Evolutionary conservation across 495 filamentous ascomycete genomes (phyloP).

Genomic region (Xylaria nigripes): DNA sequence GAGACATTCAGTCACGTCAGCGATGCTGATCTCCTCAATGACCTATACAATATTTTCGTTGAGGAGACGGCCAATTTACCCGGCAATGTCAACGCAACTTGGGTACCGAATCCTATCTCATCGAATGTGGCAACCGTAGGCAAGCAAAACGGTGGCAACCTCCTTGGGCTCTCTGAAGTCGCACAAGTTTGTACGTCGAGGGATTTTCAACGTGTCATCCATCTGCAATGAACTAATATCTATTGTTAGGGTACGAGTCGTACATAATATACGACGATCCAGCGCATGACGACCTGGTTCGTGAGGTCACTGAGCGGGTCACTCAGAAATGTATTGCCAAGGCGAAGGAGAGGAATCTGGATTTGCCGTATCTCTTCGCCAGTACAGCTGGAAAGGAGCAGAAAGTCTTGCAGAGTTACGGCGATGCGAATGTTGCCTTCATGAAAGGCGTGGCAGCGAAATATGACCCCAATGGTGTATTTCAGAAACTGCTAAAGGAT

Average conservation of each 20-base stretch:
- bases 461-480: slow-evolving; percentile 37
- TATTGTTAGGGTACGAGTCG: slow-evolving; percentile 16
- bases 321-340: slow-evolving; percentile 21
- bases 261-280: slow-evolving; percentile 14
- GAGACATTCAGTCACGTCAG: slow-evolving; percentile 21
- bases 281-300: slow-evolving; percentile 7
- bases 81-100: slow-evolving; percentile 16
- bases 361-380: slow-evolving; percentile 51
- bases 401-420: slow-evolving; percentile 38
- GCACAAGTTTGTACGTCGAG: slow-evolving; percentile 17
- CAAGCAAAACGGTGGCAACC: slow-evolving; percentile 25
- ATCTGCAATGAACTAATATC: not conserved
- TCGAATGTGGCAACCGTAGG: slow-evolving; percentile 22
- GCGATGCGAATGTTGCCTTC: slow-evolving; percentile 25
- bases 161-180: slow-evolving; percentile 23
- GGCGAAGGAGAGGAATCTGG: slow-evolving; percentile 34
- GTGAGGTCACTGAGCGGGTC: slow-evolving; percentile 6
- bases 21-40: slow-evolving; percentile 19
- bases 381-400: slow-evolving; percentile 40
- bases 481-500: slow-evolving; percentile 39
- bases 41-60: slow-evolving; percentile 18
- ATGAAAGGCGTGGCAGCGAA: slow-evolving; percentile 31
- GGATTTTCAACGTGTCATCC: not conserved
- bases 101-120: slow-evolving; percentile 27
- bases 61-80: slow-evolving; percentile 19